Percentiles rank a stretch among this genome's conserved stretches.
Evolutionary conservation across 225 moss, liverwort and hornwort species (phyloP).

Genomic region (Anthoceros angustus): DNA sequence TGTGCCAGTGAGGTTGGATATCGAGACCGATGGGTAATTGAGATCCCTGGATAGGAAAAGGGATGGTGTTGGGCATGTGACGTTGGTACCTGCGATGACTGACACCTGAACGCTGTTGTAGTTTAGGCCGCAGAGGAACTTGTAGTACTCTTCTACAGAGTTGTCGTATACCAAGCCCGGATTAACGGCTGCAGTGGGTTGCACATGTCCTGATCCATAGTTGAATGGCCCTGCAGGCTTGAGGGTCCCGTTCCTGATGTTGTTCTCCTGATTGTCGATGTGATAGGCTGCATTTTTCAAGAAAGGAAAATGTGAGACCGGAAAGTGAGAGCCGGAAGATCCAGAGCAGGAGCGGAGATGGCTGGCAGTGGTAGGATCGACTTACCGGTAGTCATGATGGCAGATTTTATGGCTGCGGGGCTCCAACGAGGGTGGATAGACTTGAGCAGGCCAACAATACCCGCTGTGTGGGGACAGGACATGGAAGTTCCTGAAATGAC

Average conservation of each 20-base stretch:
- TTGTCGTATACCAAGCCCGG: not conserved
- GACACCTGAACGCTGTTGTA: not conserved
- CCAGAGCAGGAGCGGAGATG: too few species aligned
- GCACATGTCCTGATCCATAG: not conserved
- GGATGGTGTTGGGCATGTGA: not conserved
- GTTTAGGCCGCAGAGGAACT: not conserved
- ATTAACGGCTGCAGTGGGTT: not conserved
- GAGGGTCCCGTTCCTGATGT: not conserved
- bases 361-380: not conserved
- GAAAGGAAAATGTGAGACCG: not conserved
- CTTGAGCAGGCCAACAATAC: not conserved
- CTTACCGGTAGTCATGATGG: not conserved
- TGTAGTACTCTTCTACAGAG: not conserved
- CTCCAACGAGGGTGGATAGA: not conserved
- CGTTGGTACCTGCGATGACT: not conserved
- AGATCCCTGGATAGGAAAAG: not conserved
- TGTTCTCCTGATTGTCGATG: not conserved
- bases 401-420: not conserved
- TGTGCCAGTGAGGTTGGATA: not conserved
- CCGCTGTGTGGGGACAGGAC: not conserved
- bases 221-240: not conserved
- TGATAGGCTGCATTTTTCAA: not conserved
- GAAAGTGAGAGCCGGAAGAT: not conserved
- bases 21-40: not conserved
- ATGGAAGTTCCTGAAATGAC: not conserved